These are phyloP conservation scores for Sugiyamaella mastotermitis DNA, from an alignment of 805 yeast species.

Conservation along the genomic window DNA sequence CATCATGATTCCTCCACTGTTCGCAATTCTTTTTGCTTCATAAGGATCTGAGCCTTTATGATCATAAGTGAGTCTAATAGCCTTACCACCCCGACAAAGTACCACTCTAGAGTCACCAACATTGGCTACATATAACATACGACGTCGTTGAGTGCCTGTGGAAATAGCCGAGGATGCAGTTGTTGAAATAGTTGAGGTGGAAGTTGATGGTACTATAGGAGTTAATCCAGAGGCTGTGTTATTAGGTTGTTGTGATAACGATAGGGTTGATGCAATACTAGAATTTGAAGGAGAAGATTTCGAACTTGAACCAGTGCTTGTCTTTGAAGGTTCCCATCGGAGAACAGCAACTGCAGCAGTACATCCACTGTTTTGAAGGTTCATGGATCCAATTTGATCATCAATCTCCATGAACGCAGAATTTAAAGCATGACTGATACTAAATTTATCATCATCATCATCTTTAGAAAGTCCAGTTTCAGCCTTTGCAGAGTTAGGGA, in stretches of 20 bases:
- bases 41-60: slow-evolving; percentile 82
- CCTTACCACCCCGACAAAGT: slow-evolving; percentile 64
- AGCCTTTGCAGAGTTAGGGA: not conserved
- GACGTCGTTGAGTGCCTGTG: slow-evolving; percentile 11
- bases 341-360: slow-evolving; percentile 93
- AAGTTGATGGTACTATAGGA: not conserved
- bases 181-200: not conserved
- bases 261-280: not conserved
- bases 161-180: not conserved
- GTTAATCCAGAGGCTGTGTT: not conserved
- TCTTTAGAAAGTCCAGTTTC: slow-evolving; percentile 8
- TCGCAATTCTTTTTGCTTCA: slow-evolving; percentile 70
- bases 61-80: slow-evolving; percentile 80
- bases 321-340: slow-evolving; percentile 61
- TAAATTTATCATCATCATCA: slow-evolving; percentile 22
- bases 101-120: slow-evolving; percentile 92
- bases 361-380: slow-evolving; percentile 76
- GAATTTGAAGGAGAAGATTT: slow-evolving; percentile 4
- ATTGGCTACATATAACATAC: slow-evolving; percentile 88
- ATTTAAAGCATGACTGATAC: slow-evolving; percentile 61
- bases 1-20: slow-evolving; percentile 80
- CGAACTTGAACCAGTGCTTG: slow-evolving; percentile 1
- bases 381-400: slow-evolving; percentile 50
- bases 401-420: slow-evolving; percentile 75
- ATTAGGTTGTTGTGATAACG: not conserved